phyloP scores from a whole-genome alignment of 257 asterid genomes.

The Echium plantagineum region DNA sequence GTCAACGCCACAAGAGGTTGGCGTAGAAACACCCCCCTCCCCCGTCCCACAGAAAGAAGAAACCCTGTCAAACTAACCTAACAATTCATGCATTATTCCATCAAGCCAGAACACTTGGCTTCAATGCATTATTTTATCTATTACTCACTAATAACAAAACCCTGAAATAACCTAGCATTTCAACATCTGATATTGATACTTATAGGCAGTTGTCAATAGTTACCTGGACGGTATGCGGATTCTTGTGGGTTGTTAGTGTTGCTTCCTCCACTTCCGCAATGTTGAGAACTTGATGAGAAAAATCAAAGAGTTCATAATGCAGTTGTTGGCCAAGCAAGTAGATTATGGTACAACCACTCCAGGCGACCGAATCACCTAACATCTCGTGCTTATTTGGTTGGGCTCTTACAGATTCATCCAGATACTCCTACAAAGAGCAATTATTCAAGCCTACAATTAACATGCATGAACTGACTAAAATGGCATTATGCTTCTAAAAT shows the following conservation, averaged over 20 bases:
- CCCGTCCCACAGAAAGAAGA: too few species aligned
- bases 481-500: too few species aligned
- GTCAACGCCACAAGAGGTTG: too few species aligned
- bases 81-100: too few species aligned
- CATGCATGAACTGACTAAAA: background rate
- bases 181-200: background rate
- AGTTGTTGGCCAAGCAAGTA: slow-evolving; percentile 92
- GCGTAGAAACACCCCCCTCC: too few species aligned
- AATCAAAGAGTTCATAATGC: slow-evolving; percentile 86
- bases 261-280: slow-evolving; percentile 86
- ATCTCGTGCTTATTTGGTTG: slow-evolving; percentile 55
- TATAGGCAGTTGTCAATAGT: background rate
- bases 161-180: background rate
- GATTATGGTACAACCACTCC: slow-evolving; percentile 96
- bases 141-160: background rate
- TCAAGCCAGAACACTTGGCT: background rate
- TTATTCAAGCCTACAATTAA: background rate
- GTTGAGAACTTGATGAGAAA: slow-evolving; percentile 95
- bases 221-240: slow-evolving; percentile 52
- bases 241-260: slow-evolving; percentile 39
- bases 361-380: slow-evolving; percentile 90
- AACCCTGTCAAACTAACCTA: too few species aligned
- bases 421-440: slow-evolving; percentile 50
- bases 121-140: background rate
- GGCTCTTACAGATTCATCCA: slow-evolving; percentile 54